Evolutionary conservation across 2,329 filamentous ascomycete species (phyloP).

Genomic region (Phymatotrichopsis omnivora): DNA sequence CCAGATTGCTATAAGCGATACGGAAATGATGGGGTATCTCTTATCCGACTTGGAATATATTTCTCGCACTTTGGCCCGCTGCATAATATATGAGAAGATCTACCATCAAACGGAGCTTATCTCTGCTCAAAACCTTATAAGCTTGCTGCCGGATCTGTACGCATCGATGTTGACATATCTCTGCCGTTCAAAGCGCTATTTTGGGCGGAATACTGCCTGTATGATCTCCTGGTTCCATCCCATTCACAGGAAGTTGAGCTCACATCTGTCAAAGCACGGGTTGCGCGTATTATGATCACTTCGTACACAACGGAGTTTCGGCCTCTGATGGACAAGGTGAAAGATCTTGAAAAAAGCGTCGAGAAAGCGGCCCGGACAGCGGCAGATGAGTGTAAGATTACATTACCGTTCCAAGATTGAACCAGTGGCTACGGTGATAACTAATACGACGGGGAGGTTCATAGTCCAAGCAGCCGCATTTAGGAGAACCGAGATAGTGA

Average conservation of each 20-base stretch:
- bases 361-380: not conserved
- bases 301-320: no score
- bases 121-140: not conserved
- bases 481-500: no score
- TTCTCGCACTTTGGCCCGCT: conserved; percentile 18
- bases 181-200: not conserved
- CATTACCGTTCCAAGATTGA: no score
- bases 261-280: not conserved
- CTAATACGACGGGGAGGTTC: no score
- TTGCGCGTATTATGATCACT: no score
- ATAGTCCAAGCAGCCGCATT: no score
- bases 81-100: conserved; percentile 24
- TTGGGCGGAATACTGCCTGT: not conserved
- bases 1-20: conserved; percentile 11
- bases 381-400: conserved; percentile 7
- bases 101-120: not conserved
- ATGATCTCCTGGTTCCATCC: no score
- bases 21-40: conserved; percentile 8
- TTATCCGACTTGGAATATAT: conserved; percentile 15
- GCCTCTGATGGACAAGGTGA: no score
- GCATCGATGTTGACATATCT: conserved; percentile 6
- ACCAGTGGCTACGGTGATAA: no score
- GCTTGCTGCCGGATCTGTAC: conserved; percentile 3
- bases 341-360: not conserved
- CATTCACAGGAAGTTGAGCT: no score